Conservation (phyloP, 176 grass and related monocot species). For the Carex pumila region DNA sequence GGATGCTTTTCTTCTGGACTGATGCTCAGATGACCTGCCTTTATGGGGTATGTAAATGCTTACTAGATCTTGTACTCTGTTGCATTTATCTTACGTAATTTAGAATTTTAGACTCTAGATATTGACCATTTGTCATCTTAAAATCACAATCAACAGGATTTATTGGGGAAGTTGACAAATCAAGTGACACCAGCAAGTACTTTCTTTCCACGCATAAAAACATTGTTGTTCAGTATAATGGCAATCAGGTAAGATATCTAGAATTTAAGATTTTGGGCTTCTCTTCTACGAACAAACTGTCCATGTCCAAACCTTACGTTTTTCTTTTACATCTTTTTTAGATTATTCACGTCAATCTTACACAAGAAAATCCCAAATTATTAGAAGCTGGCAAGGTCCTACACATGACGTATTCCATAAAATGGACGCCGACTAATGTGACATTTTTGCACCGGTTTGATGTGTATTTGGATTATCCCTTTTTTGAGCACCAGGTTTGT, state of each 20-base stretch:
- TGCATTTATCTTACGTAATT: constrained; percentile 17
- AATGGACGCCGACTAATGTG: constrained; percentile 70
- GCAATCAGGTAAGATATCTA: constrained; percentile 53
- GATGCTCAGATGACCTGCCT: constrained; percentile 72
- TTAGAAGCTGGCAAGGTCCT: constrained; percentile 70
- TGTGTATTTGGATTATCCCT: constrained; percentile 97
- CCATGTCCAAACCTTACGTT: not conserved
- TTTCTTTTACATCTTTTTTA: constrained; percentile 24
- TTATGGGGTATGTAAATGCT: constrained; percentile 72
- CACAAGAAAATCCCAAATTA: constrained; percentile 87
- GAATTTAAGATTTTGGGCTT: not conserved
- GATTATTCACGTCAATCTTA: constrained; percentile 99
- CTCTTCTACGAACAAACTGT: not conserved
- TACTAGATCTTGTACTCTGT: constrained; percentile 16
- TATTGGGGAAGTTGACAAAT: constrained; percentile 82
- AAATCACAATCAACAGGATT: constrained; percentile 48
- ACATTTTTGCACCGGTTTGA: constrained; percentile 86
- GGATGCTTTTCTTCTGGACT: constrained; percentile 2
- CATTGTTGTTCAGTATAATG: constrained; percentile 71
- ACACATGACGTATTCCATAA: constrained; percentile 88
- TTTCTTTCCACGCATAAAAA: constrained; percentile 90
- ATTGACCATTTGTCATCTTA: constrained; percentile 3
- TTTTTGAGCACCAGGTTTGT: constrained; percentile 96
- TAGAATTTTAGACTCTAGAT: constrained; percentile 1
- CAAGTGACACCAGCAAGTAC: constrained; percentile 60